Conservation (phyloP, 177 flowering plant genomes). For the Vitis hybrid region DNA sequence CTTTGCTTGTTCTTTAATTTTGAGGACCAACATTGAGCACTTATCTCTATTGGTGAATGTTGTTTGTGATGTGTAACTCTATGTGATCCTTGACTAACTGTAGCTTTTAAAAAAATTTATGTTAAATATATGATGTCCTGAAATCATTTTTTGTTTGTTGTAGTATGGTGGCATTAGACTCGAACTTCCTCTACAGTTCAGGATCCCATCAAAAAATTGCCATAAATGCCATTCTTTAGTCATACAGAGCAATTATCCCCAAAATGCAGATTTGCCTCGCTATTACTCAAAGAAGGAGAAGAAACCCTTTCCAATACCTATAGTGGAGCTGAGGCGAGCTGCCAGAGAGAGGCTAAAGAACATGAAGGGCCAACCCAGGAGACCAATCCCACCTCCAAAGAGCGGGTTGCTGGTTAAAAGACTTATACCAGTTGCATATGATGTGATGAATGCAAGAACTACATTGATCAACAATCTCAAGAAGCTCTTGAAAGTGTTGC, state of each 20-base stretch:
- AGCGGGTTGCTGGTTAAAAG: conserved; percentile 71
- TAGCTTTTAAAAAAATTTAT: too few species aligned
- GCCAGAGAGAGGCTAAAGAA: conserved; percentile 87
- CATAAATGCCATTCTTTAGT: conserved; percentile 24
- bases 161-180: conserved; percentile 38
- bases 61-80: too few species aligned
- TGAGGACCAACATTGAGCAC: too few species aligned
- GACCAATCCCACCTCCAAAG: conserved; percentile 71
- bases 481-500: conserved; percentile 81
- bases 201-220: conserved; percentile 20
- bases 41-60: too few species aligned
- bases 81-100: too few species aligned
- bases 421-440: conserved; percentile 78
- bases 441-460: conserved; percentile 71
- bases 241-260: conserved; percentile 56
- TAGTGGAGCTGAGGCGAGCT: conserved; percentile 82
- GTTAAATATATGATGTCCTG: not conserved
- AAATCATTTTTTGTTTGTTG: conserved; percentile 8
- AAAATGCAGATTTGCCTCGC: conserved; percentile 84
- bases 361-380: conserved; percentile 54
- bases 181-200: conserved; percentile 27
- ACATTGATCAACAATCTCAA: conserved; percentile 82
- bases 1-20: too few species aligned
- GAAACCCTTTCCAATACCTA: conserved; percentile 86
- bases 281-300: conserved; percentile 75